Evolutionary conservation across 2,329 filamentous ascomycete species (phyloP).

Genomic region (Verticillium zaregamsianum): DNA sequence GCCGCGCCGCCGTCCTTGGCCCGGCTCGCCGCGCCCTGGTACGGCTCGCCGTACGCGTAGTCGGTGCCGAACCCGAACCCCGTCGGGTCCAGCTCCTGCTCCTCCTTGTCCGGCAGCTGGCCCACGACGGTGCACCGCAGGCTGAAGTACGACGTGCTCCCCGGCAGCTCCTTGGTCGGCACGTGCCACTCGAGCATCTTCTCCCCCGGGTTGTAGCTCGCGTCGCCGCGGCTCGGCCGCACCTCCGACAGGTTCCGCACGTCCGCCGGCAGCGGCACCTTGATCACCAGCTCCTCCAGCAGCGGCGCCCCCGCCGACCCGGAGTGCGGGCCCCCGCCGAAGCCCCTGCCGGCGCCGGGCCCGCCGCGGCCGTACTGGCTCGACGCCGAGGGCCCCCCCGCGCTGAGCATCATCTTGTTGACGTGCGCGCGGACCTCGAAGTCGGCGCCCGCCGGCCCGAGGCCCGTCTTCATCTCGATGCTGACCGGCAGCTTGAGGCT

Average conservation of each 20-base stretch:
- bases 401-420: slow-evolving; percentile 56
- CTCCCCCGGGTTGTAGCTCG: slow-evolving; percentile 72
- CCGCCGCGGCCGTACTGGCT: slow-evolving; percentile 37
- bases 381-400: slow-evolving; percentile 30
- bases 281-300: slow-evolving; percentile 74
- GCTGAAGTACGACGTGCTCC: slow-evolving; percentile 63
- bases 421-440: slow-evolving; percentile 82
- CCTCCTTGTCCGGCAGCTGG: slow-evolving; percentile 45
- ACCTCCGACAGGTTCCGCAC: slow-evolving; percentile 84
- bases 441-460: slow-evolving; percentile 72
- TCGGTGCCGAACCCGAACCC: slow-evolving; percentile 48
- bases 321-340: slow-evolving; percentile 40
- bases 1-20: background rate
- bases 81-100: slow-evolving; percentile 43
- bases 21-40: slow-evolving; percentile 38
- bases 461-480: slow-evolving; percentile 74
- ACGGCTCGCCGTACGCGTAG: slow-evolving; percentile 52
- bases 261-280: slow-evolving; percentile 71
- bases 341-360: slow-evolving; percentile 30
- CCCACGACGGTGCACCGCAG: slow-evolving; percentile 80
- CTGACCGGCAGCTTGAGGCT: slow-evolving; percentile 73
- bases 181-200: slow-evolving; percentile 78
- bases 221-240: slow-evolving; percentile 76
- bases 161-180: slow-evolving; percentile 68
- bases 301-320: slow-evolving; percentile 55